Evolutionary conservation across 129 eudicot species (phyloP).

Genomic region (Tagetes patula): DNA sequence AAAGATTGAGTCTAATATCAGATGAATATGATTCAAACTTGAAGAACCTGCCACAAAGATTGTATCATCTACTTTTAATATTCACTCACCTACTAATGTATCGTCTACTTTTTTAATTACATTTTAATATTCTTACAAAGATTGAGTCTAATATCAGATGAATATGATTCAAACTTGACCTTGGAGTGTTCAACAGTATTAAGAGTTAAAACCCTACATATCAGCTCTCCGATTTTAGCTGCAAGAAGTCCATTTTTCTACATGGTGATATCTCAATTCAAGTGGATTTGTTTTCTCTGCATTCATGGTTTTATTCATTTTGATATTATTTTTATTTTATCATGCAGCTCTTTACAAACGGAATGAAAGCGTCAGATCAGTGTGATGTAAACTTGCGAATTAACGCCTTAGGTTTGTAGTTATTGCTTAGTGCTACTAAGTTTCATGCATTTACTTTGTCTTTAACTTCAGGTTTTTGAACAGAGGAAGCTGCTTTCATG

Average conservation of each 20-base stretch:
- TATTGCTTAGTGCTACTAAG: background rate
- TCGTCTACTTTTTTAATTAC: background rate
- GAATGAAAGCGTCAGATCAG: conserved; percentile 68
- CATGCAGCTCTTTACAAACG: conserved; percentile 74
- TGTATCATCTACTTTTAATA: no score
- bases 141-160: conserved; percentile 21
- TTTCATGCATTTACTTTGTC: background rate
- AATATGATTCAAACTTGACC: conserved; percentile 38
- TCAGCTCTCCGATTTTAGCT: conserved; percentile 79
- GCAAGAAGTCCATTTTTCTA: conserved; percentile 91
- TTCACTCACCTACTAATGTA: background rate
- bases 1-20: conserved; percentile 13
- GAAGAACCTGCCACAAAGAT: no score
- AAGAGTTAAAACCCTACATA: conserved; percentile 61
- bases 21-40: conserved; percentile 35
- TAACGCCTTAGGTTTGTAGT: conserved; percentile 59
- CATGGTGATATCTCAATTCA: conserved; percentile 48
- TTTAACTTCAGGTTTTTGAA: conserved; percentile 24
- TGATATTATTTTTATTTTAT: background rate
- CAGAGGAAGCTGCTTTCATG: conserved; percentile 95
- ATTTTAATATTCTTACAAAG: background rate
- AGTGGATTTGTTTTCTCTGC: conserved; percentile 11
- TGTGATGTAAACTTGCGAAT: conserved; percentile 61
- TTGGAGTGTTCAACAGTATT: conserved; percentile 45
- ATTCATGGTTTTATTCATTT: background rate